Base-by-base conservation (phyloP, 75 land plant species). In the Larix kaempferi region DNA sequence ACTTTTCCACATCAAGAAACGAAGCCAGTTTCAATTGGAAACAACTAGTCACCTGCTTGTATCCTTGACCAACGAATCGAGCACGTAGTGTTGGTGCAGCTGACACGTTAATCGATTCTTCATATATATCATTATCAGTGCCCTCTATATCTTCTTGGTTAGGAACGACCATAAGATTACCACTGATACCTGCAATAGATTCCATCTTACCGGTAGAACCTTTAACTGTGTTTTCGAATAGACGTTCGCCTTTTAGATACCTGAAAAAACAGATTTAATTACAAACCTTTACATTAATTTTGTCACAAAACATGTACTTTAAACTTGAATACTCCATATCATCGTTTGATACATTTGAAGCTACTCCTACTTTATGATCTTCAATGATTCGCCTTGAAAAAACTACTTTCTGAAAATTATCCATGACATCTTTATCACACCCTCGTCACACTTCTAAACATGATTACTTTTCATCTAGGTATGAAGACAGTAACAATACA, bases 61-160 rank as follows among this genome's bases (percentile, higher is more conserved):
- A 96, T 16, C 94, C 90, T 75, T 91, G 97, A 14, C 97, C 97
- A 71, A 96, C 84, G 66, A 96, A 84, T 49, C 93, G 85, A 57
- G 88, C 83, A 61, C 88, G 87, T 0, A 93, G 54, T 5, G 91
- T 81, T 54, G 91, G 71, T 14, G 78, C 22, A 57, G 73, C 52
- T 44, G 80, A 25, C 27, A 59, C 56, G 14, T 84, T 74, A 49
- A 52, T 44, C 19, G 56, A 56, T 29, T 74, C 76, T 72, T 57
- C 66, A 61, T 79, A 56, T 21, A 23, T 65, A 49, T 71, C 65
- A 4, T 79, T 71, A 3, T 84, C 80, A 56, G 64, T 61, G 4
- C 56, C 78, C 15, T 83, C 84, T 23, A 82, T 14, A n/a, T 59
- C 78, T 11, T 44, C 79, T 71, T 84, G 71, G 14, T 76, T 80